Percentiles rank a stretch among this genome's conserved stretches.
Evolutionary conservation across 805 yeast species (phyloP).

Genomic region (Candida pseudoglaebosa): DNA sequence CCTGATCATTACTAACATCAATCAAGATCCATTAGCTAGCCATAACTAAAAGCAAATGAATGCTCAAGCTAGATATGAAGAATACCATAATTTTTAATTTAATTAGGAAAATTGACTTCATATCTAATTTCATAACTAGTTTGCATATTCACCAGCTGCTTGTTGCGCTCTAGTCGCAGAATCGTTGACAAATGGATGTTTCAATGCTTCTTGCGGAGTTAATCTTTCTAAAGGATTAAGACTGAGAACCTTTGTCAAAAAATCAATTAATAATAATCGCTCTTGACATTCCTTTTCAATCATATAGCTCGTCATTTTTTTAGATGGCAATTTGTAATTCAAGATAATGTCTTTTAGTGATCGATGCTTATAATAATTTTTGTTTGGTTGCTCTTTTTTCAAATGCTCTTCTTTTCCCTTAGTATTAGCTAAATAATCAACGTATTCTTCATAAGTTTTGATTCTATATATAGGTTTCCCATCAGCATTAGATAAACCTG

Average conservation of each 20-base stretch:
- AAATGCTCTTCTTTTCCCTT: conserved; percentile 24
- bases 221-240: conserved; percentile 91
- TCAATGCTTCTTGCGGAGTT: conserved; percentile 93
- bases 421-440: conserved; percentile 21
- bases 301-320: conserved; percentile 49
- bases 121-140: too few relatives aligned
- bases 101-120: too few relatives aligned
- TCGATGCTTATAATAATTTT: conserved; percentile 69
- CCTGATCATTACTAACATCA: too few relatives aligned
- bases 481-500: conserved; percentile 13
- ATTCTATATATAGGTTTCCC: conserved; percentile 29
- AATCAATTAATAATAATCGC: conserved; percentile 69
- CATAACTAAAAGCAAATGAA: too few relatives aligned
- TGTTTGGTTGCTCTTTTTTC: conserved; percentile 69
- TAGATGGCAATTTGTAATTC: conserved; percentile 66
- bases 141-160: background rate
- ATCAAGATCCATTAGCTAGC: too few relatives aligned
- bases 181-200: conserved; percentile 79
- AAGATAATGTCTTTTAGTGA: conserved; percentile 68
- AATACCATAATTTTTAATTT: too few relatives aligned
- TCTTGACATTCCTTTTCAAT: conserved; percentile 71
- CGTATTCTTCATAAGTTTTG: conserved; percentile 35
- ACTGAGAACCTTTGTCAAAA: conserved; percentile 71
- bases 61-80: too few relatives aligned
- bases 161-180: background rate